Evolutionary conservation across 805 yeast genomes (phyloP), one percentile per base, ranked within the genome.

Genomic region (Huiozyma naganishii): DNA sequence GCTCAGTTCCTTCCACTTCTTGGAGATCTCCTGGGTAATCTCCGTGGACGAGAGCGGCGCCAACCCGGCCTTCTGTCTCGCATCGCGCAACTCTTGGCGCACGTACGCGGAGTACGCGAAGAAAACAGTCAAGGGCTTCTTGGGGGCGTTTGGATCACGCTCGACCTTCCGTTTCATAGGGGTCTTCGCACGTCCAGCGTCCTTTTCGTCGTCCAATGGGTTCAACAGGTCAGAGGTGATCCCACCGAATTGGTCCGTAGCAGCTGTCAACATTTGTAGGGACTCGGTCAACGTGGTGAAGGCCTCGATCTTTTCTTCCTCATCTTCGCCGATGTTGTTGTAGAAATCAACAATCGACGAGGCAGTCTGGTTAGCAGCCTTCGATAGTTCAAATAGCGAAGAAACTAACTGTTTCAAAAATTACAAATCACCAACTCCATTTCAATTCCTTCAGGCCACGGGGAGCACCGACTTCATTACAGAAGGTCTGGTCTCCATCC

Each of bases 61-160:
- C 53, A 72, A 69, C 32, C 83, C 79, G 36, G 71, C 68, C 33
- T 66, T 66, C 44, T 68, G 72, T 57, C 95, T 75, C 49, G 83
- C 88, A 43, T 75, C 80, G 45, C 80, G 77, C 49, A 89, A 72
- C 34, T 72, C 68, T 48, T 81, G 83, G 57, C 95, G 79, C 51
- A 79, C 75, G 51, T 77, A 79, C 51, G 83, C 80, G 42, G 86
- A 79, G 65, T 79, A 90, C 36, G 79, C 74, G 63, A 90, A 84
- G 68, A 79, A 89, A 38, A 85, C 83, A 23, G 96, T 88, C 57
- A 86, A 70, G 11, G 98, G 97, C 58, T 88, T 88, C 72, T 85
- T 87, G 47, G 98, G 98, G 38, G 95, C 96, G 57, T 84, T 81
- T 42, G 97, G 97, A 65, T 90, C 97, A 53, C 74, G 77, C 65